Evolutionary conservation across 192 early-diverging fungal species (phyloP), one percentile per base, ranked within the genome.

Genomic region (Backusella morwellensis): DNA sequence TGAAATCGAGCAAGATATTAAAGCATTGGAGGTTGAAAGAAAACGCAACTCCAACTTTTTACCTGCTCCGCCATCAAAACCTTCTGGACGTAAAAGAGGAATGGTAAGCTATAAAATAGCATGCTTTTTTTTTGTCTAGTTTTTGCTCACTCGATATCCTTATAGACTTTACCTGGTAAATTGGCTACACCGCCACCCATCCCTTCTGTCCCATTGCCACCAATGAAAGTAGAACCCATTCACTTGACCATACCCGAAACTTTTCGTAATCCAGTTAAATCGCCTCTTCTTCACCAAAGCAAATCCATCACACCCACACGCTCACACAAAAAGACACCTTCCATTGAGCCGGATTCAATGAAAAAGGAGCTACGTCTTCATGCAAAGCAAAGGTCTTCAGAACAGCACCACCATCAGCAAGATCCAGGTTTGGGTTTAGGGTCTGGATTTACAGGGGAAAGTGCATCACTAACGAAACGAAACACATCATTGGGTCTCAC

Each of bases 101-200:
- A 77, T 74, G 71, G 75, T 81, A 68, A 34, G 15, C 3, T 32
- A 32, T 32, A 32, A 32, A 32, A 32, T 32, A 32, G 32, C 32
- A 32, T 2, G 32, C 32, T 32, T 32, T 32, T 32, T 32, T 32
- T 32, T 32, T 32, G 32, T 32, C 32, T 32, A 32, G 32, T 0
- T 32, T 32, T 32, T 32, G 32, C 32, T 32, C 32, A 32, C 32
- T 32, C 32, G 32, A 29, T 44, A 69, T 71, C 4, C 32, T 32
- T 32, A 32, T 59, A 81, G 80, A 81, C 80, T 15, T 73, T 81
- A 29, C 80, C 80, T 42, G 80, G 80, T 17, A 81, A 68, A 54
- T 70, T 81, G 35, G 80, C 72, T 17, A 73, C 75, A 19, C 80
- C 80, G 17, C 80, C 80, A 9, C 80, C 80, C 19, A 75, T 81